Conservation (phyloP, 225 moss, liverwort and hornwort genomes). For the Bryum argenteum region DNA sequence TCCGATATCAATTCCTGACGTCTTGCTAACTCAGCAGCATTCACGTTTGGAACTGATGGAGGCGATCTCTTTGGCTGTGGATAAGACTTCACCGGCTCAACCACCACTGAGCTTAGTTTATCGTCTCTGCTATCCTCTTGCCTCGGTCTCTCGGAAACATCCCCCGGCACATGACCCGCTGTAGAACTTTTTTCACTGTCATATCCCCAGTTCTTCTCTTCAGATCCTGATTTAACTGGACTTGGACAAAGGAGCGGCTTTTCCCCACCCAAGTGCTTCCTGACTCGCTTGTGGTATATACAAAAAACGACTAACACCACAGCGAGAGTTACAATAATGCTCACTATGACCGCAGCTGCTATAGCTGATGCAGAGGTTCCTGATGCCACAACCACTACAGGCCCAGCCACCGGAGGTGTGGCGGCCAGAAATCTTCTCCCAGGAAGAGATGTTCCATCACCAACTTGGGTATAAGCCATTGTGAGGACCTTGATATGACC, state of each 20-base stretch:
- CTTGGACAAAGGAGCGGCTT: slow-evolving; percentile 42
- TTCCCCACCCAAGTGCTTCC: slow-evolving; percentile 25
- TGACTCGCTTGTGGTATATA: slow-evolving; percentile 30
- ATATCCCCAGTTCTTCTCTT: slow-evolving; percentile 27
- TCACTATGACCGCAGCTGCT: slow-evolving; percentile 33
- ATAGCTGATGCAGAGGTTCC: slow-evolving; percentile 13
- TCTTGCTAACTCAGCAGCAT: neutral
- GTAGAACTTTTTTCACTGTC: slow-evolving; percentile 9
- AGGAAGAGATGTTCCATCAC: slow-evolving; percentile 6
- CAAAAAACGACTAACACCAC: slow-evolving; percentile 27
- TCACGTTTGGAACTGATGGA: slow-evolving; percentile 7
- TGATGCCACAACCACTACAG: slow-evolving; percentile 17
- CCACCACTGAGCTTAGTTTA: neutral
- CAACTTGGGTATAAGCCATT: no score
- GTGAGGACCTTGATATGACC: no score
- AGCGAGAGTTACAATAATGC: slow-evolving; percentile 35
- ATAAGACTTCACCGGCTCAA: neutral
- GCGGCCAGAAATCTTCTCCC: slow-evolving; percentile 22
- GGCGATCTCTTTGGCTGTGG: neutral
- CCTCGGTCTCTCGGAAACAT: slow-evolving; percentile 24
- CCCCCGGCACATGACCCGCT: neutral
- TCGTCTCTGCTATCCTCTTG: slow-evolving; percentile 18
- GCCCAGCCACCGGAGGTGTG: slow-evolving; percentile 14
- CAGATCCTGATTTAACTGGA: slow-evolving; percentile 28
- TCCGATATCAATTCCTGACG: no score